A percentile compares a stretch with the other conserved stretches of the same genome.
These are phyloP conservation scores for Aspergillus hortae DNA, from an alignment of 2,329 filamentous ascomycete genomes.

Conservation along the genomic window DNA sequence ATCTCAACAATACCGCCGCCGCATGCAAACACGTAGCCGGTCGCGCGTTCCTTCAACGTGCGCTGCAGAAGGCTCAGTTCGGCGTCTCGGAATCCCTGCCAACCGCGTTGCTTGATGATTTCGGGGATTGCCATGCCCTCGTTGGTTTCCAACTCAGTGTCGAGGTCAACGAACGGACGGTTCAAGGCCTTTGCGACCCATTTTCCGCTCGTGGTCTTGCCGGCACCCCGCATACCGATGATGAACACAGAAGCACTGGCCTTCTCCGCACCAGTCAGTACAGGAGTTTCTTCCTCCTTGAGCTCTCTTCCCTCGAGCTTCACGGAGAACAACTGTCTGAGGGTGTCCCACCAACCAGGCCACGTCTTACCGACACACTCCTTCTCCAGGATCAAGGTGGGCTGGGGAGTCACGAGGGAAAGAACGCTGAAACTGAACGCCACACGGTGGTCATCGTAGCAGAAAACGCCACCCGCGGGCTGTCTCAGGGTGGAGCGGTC, in stretches of 20 bases:
- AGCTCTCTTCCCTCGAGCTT: slow-evolving; percentile 71
- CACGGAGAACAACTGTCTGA: slow-evolving; percentile 74
- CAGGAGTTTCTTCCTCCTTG: slow-evolving; percentile 34
- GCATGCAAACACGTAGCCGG: slow-evolving; percentile 82
- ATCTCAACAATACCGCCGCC: slow-evolving; percentile 91
- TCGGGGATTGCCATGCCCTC: slow-evolving; percentile 77
- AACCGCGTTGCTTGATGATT: slow-evolving; percentile 73
- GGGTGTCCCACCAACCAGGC: slow-evolving; percentile 96
- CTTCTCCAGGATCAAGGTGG: slow-evolving; percentile 78
- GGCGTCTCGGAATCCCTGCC: slow-evolving; percentile 80
- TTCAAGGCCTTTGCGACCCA: slow-evolving; percentile 77
- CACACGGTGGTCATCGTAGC: slow-evolving; percentile 96
- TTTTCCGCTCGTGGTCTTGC: slow-evolving; percentile 87
- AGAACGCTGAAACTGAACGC: slow-evolving; percentile 98
- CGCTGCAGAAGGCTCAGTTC: slow-evolving; percentile 72
- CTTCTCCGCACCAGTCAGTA: slow-evolving; percentile 37
- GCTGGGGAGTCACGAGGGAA: slow-evolving; percentile 64
- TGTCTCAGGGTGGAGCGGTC: slow-evolving; percentile 50
- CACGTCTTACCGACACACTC: slow-evolving; percentile 97
- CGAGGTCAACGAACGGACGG: slow-evolving; percentile 79
- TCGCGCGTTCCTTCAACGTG: slow-evolving; percentile 69
- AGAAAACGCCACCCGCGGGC: slow-evolving; percentile 70
- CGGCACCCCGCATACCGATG: slow-evolving; percentile 95
- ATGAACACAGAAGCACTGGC: slow-evolving; percentile 73
- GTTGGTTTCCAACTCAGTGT: slow-evolving; percentile 76